Evolutionary conservation across 306 rosid genomes (phyloP), one percentile per base, ranked within the genome.

Genomic region (Lathyrus aphaca): DNA sequence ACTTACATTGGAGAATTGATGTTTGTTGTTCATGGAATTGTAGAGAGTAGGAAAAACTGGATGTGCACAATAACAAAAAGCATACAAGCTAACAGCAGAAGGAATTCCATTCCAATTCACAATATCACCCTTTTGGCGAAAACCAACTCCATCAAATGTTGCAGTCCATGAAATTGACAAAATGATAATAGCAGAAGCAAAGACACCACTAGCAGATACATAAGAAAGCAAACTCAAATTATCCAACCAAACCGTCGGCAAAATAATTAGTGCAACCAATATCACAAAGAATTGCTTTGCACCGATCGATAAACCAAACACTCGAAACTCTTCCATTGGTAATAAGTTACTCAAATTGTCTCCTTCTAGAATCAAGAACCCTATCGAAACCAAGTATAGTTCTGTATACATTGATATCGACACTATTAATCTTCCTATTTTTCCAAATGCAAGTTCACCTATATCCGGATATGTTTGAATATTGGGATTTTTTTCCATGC

Each of bases 11-110:
- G 97, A 80, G 72, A 94, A 94, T 11, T 94, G 98, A 3, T 65
- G 86, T 77, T 85, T 90, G 68, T 84, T 78, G 55, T 69, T 79
- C 95, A 87, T 90, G 11, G 98, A 90, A 44, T 83, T 88, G 80
- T 88, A 88, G 38, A 94, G 73, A 8, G 92, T 85, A 8, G 97
- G 98, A 55, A 94, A 94, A 43, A 90, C 90, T 0, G 98, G 95
- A 74, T 94, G 98, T 0, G 96, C 96, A 68, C 97, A 88, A 12
- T 86, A 90, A 66, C 96, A 94, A 30, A 94, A 94, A 14, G 95
- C 89, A 53, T 72, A 90, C 63, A 94, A 84, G 84, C 92, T 88
- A 57, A 88, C 71, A 15, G 96, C 73, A 4, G 87, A 87, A 1
- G 95, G 94, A 49, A 87, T 61, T 0, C 97, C 98, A 40, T 48